Evolutionary conservation across 2,329 filamentous ascomycete species (phyloP).

Genomic region (Aspergillus ochraceoroseus): DNA sequence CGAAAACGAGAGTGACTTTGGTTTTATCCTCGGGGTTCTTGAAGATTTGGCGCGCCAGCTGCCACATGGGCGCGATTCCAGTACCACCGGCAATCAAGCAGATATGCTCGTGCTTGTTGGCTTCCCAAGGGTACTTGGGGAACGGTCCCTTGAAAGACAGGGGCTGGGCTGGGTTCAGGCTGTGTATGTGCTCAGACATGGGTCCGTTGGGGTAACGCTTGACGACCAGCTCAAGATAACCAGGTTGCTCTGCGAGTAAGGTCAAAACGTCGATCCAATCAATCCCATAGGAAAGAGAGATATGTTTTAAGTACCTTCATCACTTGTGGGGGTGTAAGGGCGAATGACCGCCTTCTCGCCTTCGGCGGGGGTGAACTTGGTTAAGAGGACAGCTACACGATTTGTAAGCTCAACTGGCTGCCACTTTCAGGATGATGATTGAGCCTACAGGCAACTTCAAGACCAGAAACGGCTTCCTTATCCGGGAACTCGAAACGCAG

Average conservation of each 20-base stretch:
- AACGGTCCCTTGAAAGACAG: constrained; percentile 94
- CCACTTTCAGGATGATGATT: neutral
- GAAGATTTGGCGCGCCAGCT: constrained; percentile 87
- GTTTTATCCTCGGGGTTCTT: constrained; percentile 95
- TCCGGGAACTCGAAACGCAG: constrained; percentile 84
- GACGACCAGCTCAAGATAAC: constrained; percentile 81
- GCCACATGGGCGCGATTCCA: constrained; percentile 97
- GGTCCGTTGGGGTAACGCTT: constrained; percentile 87
- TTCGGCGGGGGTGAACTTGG: constrained; percentile 81
- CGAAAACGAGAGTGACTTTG: constrained; percentile 92
- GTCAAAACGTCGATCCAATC: neutral
- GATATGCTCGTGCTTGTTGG: constrained; percentile 87
- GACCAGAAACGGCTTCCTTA: constrained; percentile 74
- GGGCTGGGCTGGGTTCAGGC: constrained; percentile 71
- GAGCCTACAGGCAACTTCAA: constrained; percentile 64
- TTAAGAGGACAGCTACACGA: constrained; percentile 66
- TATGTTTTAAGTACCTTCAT: constrained; percentile 65
- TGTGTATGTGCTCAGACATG: constrained; percentile 87
- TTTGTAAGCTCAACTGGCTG: constrained; percentile 7
- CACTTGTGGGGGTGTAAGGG: constrained; percentile 87
- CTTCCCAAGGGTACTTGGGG: constrained; percentile 82
- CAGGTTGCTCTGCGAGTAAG: constrained; percentile 57
- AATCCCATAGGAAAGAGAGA: no score
- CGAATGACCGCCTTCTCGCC: constrained; percentile 81
- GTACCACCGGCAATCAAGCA: constrained; percentile 78